Percentiles rank a stretch among this genome's conserved stretches.
phyloP scores from a whole-genome alignment of 768 basidiomycete species.

The Agrocybe pediades region DNA sequence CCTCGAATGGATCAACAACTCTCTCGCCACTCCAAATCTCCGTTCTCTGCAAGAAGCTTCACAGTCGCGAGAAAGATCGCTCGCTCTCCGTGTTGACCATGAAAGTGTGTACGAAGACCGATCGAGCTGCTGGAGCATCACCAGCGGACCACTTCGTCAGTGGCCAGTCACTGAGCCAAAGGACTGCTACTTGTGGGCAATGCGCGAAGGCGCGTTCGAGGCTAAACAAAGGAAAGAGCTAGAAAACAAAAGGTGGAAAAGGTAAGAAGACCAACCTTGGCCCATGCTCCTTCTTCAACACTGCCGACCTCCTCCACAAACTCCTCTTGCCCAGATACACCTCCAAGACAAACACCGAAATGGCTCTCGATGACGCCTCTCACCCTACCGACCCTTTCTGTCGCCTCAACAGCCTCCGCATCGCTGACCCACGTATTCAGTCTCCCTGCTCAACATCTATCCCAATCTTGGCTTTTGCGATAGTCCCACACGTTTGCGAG shows the following conservation, averaged over 20 bases:
- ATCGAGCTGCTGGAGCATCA: constrained; percentile 86
- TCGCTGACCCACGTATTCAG: constrained; percentile 90
- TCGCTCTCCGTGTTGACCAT: constrained; percentile 96
- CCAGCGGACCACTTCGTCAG: constrained; percentile 93
- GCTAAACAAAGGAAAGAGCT: constrained; percentile 33
- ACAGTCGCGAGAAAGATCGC: constrained; percentile 97
- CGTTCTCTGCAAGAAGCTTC: constrained; percentile 95
- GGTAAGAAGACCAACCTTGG: constrained; percentile 49
- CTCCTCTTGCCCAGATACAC: constrained; percentile 85
- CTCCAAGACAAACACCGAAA: constrained; percentile 87
- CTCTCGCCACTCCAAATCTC: constrained; percentile 85
- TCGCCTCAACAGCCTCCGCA: constrained; percentile 77
- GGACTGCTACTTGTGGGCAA: constrained; percentile 92
- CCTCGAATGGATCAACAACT: constrained; percentile 85
- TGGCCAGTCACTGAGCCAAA: constrained; percentile 99
- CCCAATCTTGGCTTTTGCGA: constrained; percentile 89
- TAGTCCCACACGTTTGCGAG: constrained; percentile 87
- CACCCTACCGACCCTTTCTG: constrained; percentile 78
- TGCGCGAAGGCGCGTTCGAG: constrained; percentile 82
- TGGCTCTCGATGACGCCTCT: no score
- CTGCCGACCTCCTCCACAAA: constrained; percentile 92
- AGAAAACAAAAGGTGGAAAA: not conserved
- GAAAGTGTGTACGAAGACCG: constrained; percentile 88
- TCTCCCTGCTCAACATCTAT: constrained; percentile 98
- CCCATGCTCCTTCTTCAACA: constrained; percentile 91